phyloP scores from a whole-genome alignment of 2,329 filamentous ascomycete species.

The Arthrobotrys entomopaga region DNA sequence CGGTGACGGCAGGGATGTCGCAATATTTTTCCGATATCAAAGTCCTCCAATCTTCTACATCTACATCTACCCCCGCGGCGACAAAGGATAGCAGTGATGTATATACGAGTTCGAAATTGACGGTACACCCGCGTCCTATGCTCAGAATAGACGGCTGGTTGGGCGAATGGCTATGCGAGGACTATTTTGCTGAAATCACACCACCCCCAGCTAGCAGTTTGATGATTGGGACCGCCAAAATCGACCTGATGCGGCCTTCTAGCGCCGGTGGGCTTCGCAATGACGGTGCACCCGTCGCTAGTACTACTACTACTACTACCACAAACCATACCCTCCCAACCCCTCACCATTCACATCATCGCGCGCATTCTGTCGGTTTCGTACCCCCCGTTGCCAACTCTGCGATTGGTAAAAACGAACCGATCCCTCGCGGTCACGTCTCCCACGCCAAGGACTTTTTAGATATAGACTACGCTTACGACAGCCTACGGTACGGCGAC shows the following conservation, averaged over 20 bases:
- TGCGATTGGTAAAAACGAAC: conserved; percentile 79
- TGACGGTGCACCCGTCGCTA: conserved; percentile 56
- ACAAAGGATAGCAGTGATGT: conserved; percentile 44
- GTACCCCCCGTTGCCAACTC: conserved; percentile 81
- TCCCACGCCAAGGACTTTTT: conserved; percentile 89
- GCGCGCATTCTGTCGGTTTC: conserved; percentile 67
- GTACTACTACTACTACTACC: conserved; percentile 56
- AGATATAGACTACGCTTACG: conserved; percentile 93
- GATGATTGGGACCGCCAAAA: conserved; percentile 90
- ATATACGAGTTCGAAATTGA: conserved; percentile 68
- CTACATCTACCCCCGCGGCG: conserved; percentile 56
- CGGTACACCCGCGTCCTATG: conserved; percentile 36
- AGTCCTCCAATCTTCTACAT: conserved; percentile 20
- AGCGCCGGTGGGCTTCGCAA: conserved; percentile 65
- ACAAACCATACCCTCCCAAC: conserved; percentile 24
- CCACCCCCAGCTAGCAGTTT: conserved; percentile 84
- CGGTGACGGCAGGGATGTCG: conserved; percentile 56
- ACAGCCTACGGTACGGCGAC: conserved; percentile 92
- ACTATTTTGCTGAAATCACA: conserved; percentile 92
- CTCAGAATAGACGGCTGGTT: conserved; percentile 90
- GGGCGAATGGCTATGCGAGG: conserved; percentile 92
- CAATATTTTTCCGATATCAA: conserved; percentile 55
- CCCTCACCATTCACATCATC: conserved; percentile 62
- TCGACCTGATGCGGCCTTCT: conserved; percentile 75
- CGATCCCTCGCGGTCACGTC: conserved; percentile 88